Percentiles rank a stretch among this genome's conserved stretches.
Evolutionary conservation across 352 stramenopile species (phyloP).

Genomic region (Phytophthora pseudosyringae): DNA sequence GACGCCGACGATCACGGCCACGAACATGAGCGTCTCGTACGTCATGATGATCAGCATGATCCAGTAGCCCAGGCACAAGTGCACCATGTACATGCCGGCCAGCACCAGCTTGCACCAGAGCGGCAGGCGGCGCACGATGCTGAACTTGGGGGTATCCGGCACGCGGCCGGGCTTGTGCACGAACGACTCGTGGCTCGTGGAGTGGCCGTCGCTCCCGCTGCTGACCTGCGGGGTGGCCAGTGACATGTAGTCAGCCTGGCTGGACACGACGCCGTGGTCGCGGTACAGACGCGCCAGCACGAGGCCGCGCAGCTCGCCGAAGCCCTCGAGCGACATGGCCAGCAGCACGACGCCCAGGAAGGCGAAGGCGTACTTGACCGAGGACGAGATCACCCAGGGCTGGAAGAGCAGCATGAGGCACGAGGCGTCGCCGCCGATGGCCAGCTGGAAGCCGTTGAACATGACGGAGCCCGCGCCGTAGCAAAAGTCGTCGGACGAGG

Average conservation of each 20-base stretch:
- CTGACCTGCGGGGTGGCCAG: conserved; percentile 47
- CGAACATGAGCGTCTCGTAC: conserved; percentile 85
- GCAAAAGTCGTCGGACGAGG: conserved; percentile 56
- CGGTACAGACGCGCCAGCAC: conserved; percentile 55
- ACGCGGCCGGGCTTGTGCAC: conserved; percentile 32
- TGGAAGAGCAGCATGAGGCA: conserved; percentile 85
- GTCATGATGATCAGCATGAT: conserved; percentile 90
- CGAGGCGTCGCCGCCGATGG: conserved; percentile 59
- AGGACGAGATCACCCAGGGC: conserved; percentile 70
- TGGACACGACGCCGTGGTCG: conserved; percentile 63
- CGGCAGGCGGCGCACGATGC: conserved; percentile 59
- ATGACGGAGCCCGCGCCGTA: conserved; percentile 75
- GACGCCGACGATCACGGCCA: conserved; percentile 75
- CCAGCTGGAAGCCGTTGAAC: conserved; percentile 86
- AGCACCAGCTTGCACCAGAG: conserved; percentile 68
- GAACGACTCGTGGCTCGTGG: conserved; percentile 25
- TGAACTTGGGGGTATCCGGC: conserved; percentile 35
- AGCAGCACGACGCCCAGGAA: conserved; percentile 77
- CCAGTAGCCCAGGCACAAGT: conserved; percentile 80
- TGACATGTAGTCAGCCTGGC: conserved; percentile 60
- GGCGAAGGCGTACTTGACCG: conserved; percentile 78
- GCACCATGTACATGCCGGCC: conserved; percentile 75
- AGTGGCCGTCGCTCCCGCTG: conserved; percentile 10
- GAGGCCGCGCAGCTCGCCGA: conserved; percentile 61
- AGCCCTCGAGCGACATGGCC: conserved; percentile 69